Evolutionary conservation across 2,329 filamentous ascomycete species (phyloP).

Genomic region (Scytalidium sp.): DNA sequence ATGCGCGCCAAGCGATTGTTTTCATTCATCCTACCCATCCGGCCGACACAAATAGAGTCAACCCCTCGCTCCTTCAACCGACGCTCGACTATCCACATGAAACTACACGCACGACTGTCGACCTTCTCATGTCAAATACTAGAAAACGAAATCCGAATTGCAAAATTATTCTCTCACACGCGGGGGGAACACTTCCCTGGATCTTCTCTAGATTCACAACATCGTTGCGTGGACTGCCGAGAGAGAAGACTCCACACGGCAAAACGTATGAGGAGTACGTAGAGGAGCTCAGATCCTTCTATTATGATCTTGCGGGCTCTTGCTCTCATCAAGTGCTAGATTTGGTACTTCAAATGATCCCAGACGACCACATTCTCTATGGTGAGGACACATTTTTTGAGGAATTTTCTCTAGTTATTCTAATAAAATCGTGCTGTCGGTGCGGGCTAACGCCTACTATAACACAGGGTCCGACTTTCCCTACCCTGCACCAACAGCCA

Average conservation of each 20-base stretch:
- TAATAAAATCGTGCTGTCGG: too few species aligned
- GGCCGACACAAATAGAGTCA: slow-evolving; percentile 31
- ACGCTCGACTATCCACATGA: slow-evolving; percentile 44
- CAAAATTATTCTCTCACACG: slow-evolving; percentile 47
- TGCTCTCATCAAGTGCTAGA: not conserved
- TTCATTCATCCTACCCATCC: slow-evolving; percentile 44
- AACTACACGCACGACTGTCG: slow-evolving; percentile 39
- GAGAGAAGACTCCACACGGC: not conserved
- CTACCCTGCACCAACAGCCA: too few species aligned
- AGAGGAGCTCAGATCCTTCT: slow-evolving; percentile 27
- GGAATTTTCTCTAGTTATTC: too few species aligned
- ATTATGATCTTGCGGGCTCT: slow-evolving; percentile 29
- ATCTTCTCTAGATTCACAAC: slow-evolving; percentile 32
- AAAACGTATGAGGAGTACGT: slow-evolving; percentile 17
- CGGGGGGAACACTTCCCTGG: slow-evolving; percentile 42
- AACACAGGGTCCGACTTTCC: too few species aligned
- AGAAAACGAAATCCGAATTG: slow-evolving; percentile 29
- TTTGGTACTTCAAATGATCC: not conserved
- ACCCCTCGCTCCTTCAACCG: slow-evolving; percentile 32
- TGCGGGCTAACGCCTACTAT: too few species aligned
- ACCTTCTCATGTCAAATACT: slow-evolving; percentile 35
- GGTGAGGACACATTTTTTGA: too few species aligned
- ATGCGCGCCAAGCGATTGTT: slow-evolving; percentile 37
- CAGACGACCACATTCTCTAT: slow-evolving; percentile 4
- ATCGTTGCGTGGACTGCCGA: not conserved